Base-by-base conservation (phyloP, 2,329 filamentous ascomycete species). In the Geosmithia flava region DNA sequence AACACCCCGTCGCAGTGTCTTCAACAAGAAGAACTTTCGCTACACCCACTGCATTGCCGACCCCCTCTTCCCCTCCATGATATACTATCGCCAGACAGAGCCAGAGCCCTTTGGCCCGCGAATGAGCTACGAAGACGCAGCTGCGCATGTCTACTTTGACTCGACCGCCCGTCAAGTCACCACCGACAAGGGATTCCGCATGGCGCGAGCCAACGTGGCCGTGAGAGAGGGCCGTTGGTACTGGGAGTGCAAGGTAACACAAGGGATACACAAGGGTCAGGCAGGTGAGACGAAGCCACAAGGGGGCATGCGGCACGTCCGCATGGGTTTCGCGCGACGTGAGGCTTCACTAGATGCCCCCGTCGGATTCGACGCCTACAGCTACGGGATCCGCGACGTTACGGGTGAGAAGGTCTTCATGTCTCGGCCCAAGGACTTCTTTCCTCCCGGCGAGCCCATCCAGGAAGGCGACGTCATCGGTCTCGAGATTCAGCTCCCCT, bases 41-140 rank as follows among this genome's bases (percentile, higher is more conserved):
- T 97, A 97, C 62, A 85, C 83, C 30, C 86, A 90, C 57, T 94
- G 87, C 61, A 90, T 96, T 54, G 88, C 89, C 55, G 90, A 96
- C 55, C 88, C 89, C 1, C 74, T 78, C 19, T 95, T 96, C 59
- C 83, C 87, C 7, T 87, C 89, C 53, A 89, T 82, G 53, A 79
- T 94, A 58, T 93, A 86, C 70, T 96, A 95, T 66, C 84, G 90
- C 51, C 83, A 88, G 55, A 93, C 88, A 42, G 93, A 97, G 60
- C 80, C 87, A 6, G 81, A 81, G 50, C 93, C 94, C 0, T 90
- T 87, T 58, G 80, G 83, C 30, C 78, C 93, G 4, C 83, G 89
- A 49, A 83, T 98, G 62, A 94, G 85, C 68, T 95, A 93, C 59
- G 91, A 97, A 62, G 93, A 98, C 65, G 84, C 86, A 33, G 87